A percentile compares a stretch with the other conserved stretches of the same genome.
Evolutionary conservation across 352 stramenopile genomes (phyloP).

Genomic region (Globisporangium viniferum): DNA sequence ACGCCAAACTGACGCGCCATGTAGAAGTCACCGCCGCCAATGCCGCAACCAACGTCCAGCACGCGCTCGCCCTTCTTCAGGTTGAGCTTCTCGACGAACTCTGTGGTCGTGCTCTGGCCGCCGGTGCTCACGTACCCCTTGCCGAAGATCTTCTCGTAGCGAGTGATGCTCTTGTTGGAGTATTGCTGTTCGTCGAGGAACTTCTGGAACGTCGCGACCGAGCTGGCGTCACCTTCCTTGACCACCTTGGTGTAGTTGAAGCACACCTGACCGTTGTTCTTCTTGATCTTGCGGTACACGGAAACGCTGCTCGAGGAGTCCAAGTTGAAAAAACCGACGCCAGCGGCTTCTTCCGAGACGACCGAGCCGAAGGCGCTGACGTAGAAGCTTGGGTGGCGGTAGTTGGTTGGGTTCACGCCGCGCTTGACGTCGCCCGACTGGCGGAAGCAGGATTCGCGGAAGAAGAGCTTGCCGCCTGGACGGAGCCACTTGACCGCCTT

Average conservation of each 20-base stretch:
- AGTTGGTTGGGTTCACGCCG: slow-evolving; percentile 59
- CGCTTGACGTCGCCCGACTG: slow-evolving; percentile 66
- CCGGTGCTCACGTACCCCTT: slow-evolving; percentile 70
- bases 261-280: slow-evolving; percentile 80
- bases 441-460: slow-evolving; percentile 66
- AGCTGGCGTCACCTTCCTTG: slow-evolving; percentile 35
- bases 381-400: slow-evolving; percentile 70
- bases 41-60: slow-evolving; percentile 89
- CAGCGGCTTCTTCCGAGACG: slow-evolving; percentile 36
- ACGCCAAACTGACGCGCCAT: slow-evolving; percentile 88
- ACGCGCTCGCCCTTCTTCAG: slow-evolving; percentile 60
- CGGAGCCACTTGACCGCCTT: slow-evolving; percentile 66
- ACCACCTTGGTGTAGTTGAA: slow-evolving; percentile 63
- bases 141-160: slow-evolving; percentile 77
- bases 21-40: slow-evolving; percentile 89
- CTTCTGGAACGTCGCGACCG: slow-evolving; percentile 58
- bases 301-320: slow-evolving; percentile 61
- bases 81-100: slow-evolving; percentile 68
- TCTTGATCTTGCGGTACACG: slow-evolving; percentile 74
- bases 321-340: slow-evolving; percentile 54
- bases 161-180: slow-evolving; percentile 63
- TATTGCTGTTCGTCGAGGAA: slow-evolving; percentile 75
- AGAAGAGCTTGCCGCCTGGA: slow-evolving; percentile 61
- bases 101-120: slow-evolving; percentile 59
- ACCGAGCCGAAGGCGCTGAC: slow-evolving; percentile 49